Evolutionary conservation across 495 filamentous ascomycete species (phyloP).

Genomic region (Neurospora hispaniola): DNA sequence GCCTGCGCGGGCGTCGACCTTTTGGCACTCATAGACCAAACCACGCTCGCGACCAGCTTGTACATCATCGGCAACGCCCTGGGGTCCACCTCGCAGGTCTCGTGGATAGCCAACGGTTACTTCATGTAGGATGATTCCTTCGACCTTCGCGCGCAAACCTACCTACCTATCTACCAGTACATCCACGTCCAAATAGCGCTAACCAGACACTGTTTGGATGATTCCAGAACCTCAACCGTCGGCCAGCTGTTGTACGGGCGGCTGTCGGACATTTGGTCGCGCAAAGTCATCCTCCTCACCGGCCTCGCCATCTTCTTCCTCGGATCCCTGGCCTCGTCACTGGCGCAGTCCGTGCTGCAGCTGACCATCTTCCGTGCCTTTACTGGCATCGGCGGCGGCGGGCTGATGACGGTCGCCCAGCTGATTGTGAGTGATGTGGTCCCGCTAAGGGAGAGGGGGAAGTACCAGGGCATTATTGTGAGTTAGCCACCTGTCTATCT

Average conservation of each 20-base stretch:
- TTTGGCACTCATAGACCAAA: slow-evolving; percentile 45
- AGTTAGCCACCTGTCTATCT: slow-evolving; percentile 3
- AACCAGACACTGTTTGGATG: not conserved
- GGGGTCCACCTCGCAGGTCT: slow-evolving; percentile 35
- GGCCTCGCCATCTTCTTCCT: slow-evolving; percentile 44
- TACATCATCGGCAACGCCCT: slow-evolving; percentile 40
- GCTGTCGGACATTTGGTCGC: slow-evolving; percentile 48
- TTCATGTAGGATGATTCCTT: slow-evolving; percentile 34
- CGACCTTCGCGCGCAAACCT: not conserved
- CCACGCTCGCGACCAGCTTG: slow-evolving; percentile 40
- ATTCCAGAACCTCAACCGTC: slow-evolving; percentile 38
- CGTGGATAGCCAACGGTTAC: slow-evolving; percentile 46
- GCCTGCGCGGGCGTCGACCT: slow-evolving; percentile 46
- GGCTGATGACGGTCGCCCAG: slow-evolving; percentile 62
- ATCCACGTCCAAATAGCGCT: not conserved
- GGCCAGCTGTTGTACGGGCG: slow-evolving; percentile 47
- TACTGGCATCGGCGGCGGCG: slow-evolving; percentile 70
- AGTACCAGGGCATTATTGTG: slow-evolving; percentile 29
- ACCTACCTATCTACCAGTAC: not conserved
- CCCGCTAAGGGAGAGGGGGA: slow-evolving; percentile 51
- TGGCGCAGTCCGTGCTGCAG: slow-evolving; percentile 40
- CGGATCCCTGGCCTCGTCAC: slow-evolving; percentile 42
- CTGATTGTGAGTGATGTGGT: slow-evolving; percentile 63
- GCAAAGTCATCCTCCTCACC: slow-evolving; percentile 41
- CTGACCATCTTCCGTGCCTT: slow-evolving; percentile 53